A percentile compares a stretch with the other conserved stretches of the same genome.
phyloP scores from a whole-genome alignment of 495 filamentous ascomycete species.

The Trichoderma erinaceum region DNA sequence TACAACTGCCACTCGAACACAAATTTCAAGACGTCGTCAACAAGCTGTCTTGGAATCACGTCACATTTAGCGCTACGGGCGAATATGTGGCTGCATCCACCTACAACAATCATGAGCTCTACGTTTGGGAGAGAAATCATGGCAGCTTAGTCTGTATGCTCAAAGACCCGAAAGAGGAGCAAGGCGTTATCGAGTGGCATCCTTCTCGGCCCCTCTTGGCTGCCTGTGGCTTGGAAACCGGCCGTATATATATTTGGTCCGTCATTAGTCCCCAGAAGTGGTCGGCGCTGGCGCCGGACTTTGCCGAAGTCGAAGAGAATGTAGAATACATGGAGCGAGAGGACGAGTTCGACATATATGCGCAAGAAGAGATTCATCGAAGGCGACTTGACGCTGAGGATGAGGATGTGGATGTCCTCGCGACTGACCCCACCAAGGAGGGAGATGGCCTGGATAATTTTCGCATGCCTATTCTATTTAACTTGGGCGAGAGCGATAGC shows the following conservation, averaged over 20 bases:
- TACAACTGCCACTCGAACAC: constrained; percentile 88
- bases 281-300: constrained; percentile 95
- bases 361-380: constrained; percentile 89
- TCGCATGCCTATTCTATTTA: constrained; percentile 79
- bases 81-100: constrained; percentile 92
- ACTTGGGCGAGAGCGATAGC: constrained; percentile 65
- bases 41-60: constrained; percentile 88
- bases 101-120: constrained; percentile 95
- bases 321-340: constrained; percentile 92
- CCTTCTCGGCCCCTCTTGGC: constrained; percentile 81
- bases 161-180: constrained; percentile 90
- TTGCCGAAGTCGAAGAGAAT: constrained; percentile 96
- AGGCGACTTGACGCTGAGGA: constrained; percentile 77
- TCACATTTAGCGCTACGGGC: constrained; percentile 84
- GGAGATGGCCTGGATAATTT: constrained; percentile 58
- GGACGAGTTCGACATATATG: constrained; percentile 97
- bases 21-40: constrained; percentile 99
- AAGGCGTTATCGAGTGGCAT: constrained; percentile 95
- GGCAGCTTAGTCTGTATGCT: constrained; percentile 95
- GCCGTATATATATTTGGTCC: constrained; percentile 87
- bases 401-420: constrained; percentile 82
- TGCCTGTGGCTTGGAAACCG: constrained; percentile 83
- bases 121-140: constrained; percentile 92
- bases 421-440: constrained; percentile 55
- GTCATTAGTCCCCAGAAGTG: constrained; percentile 88